phyloP scores from a whole-genome alignment of 345 rosid species.

The Passiflora organensis region DNA sequence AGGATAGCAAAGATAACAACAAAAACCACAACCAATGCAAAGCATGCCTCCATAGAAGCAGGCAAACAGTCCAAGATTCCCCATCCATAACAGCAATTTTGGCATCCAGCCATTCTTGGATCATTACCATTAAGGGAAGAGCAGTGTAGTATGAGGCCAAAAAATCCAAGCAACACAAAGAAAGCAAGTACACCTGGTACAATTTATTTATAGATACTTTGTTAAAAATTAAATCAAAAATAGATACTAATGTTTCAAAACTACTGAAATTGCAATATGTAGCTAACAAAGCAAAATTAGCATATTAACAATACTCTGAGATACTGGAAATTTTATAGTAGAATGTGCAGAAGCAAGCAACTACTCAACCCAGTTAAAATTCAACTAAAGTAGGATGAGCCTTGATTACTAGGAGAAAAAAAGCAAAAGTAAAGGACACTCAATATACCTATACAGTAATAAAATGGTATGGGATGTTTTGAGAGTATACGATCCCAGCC shows the following conservation, averaged over 20 bases:
- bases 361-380: too few relatives aligned
- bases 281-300: not conserved
- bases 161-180: constrained; percentile 87
- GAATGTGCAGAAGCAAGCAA: too few relatives aligned
- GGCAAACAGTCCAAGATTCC: constrained; percentile 95
- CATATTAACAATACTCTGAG: not conserved
- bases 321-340: too few relatives aligned
- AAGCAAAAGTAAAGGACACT: too few relatives aligned
- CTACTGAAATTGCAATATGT: constrained; percentile 9
- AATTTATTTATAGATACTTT: constrained; percentile 4
- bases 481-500: constrained; percentile 90
- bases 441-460: constrained; percentile 75
- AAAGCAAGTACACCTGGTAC: constrained; percentile 70
- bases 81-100: constrained; percentile 97
- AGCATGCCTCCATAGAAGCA: constrained; percentile 93
- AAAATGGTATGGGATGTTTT: constrained; percentile 91
- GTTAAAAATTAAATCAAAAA: not conserved
- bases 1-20: constrained; percentile 83
- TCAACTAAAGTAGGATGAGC: too few relatives aligned
- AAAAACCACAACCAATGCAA: constrained; percentile 78
- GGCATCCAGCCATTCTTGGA: constrained; percentile 90
- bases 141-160: constrained; percentile 86
- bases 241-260: not conserved
- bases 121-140: constrained; percentile 71
- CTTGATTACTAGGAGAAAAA: too few relatives aligned